A percentile compares a stretch with the other conserved stretches of the same genome.
Evolutionary conservation across 108 stramenopile species (phyloP).

Genomic region (Stephanodiscus minutulus): DNA sequence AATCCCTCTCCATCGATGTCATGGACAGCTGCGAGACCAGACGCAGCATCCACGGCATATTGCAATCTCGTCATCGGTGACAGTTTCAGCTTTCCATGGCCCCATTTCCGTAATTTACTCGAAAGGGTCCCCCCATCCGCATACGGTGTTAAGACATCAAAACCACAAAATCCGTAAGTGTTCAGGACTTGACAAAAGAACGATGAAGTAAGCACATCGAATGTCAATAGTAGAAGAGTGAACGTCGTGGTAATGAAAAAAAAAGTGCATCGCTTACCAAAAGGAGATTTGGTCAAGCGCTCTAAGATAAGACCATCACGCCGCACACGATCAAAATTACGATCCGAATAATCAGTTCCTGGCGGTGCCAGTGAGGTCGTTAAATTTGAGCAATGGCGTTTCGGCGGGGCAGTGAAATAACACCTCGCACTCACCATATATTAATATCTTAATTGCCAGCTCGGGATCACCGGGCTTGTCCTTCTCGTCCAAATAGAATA

Average conservation of each 20-base stretch:
- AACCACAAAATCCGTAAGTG: constrained; percentile 43
- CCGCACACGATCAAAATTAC: constrained; percentile 44
- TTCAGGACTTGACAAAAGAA: constrained; percentile 19
- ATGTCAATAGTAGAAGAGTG: not conserved
- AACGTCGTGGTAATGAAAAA: not conserved
- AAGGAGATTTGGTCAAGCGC: constrained; percentile 27
- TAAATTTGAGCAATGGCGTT: too few relatives aligned
- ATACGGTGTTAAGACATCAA: constrained; percentile 30
- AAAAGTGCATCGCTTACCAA: constrained; percentile 7
- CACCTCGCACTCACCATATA: too few relatives aligned
- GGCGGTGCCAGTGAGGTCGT: too few relatives aligned
- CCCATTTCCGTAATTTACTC: constrained; percentile 11
- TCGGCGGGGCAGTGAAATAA: too few relatives aligned
- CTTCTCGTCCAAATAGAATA: constrained; percentile 28
- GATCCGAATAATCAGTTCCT: constrained; percentile 24
- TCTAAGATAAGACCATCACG: constrained; percentile 44
- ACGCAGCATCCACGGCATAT: constrained; percentile 33
- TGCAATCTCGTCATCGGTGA: constrained; percentile 13
- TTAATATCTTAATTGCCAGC: constrained; percentile 32
- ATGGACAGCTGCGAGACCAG: constrained; percentile 41
- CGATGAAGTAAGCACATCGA: not conserved
- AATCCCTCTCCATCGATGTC: constrained; percentile 48
- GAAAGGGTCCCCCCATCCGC: constrained; percentile 30
- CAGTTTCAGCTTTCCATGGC: constrained; percentile 13
- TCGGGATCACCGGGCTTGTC: constrained; percentile 15